phyloP scores from a whole-genome alignment of 345 rosid genomes.

The Microthlaspi erraticum region DNA sequence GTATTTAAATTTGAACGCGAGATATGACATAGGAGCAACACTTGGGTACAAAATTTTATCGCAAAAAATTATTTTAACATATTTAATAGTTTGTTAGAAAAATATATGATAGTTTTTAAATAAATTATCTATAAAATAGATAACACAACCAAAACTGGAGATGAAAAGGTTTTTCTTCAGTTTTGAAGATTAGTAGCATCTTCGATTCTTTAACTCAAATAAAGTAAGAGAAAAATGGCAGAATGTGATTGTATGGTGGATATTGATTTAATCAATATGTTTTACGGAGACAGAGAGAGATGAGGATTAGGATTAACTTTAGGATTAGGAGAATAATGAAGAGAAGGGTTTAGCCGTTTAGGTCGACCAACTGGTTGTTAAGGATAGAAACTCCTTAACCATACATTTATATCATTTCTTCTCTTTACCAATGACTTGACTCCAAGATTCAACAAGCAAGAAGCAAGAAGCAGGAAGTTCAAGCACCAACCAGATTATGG shows the following conservation, averaged over 20 bases:
- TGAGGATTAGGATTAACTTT: slow-evolving; percentile 23
- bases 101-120: background rate
- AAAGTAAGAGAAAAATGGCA: background rate
- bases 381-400: slow-evolving; percentile 43
- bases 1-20: background rate
- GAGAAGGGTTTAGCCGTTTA: slow-evolving; percentile 87
- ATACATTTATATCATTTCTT: slow-evolving; percentile 63
- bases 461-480: slow-evolving; percentile 9
- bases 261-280: background rate
- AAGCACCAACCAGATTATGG: slow-evolving; percentile 63
- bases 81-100: background rate
- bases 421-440: slow-evolving; percentile 24
- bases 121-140: background rate
- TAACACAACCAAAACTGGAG: background rate
- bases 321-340: slow-evolving; percentile 52
- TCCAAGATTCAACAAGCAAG: slow-evolving; percentile 34
- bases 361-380: slow-evolving; percentile 96
- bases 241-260: slow-evolving; percentile 28
- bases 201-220: background rate
- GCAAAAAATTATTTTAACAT: background rate
- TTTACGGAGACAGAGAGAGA: background rate
- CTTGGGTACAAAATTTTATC: no score
- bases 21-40: background rate
- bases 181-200: background rate
- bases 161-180: background rate